Percentiles rank a stretch among this genome's conserved stretches.
Evolutionary conservation across 352 stramenopile species (phyloP).

Genomic region (Phytophthora kernoviae): DNA sequence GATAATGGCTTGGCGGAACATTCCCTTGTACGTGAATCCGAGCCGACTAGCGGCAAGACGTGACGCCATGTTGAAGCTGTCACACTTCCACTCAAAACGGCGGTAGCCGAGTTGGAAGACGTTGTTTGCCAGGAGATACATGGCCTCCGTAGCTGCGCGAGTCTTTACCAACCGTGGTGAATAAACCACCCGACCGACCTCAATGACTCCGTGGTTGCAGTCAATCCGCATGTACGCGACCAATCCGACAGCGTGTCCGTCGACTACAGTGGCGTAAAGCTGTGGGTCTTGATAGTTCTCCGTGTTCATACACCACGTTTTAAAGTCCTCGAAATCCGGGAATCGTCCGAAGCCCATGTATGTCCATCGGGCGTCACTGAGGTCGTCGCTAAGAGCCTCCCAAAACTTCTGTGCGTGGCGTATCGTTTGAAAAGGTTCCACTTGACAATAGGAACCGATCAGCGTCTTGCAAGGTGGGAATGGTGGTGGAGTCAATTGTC

Average conservation of each 20-base stretch:
- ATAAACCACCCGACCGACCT: slow-evolving; percentile 15
- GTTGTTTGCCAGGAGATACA: slow-evolving; percentile 23
- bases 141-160: slow-evolving; percentile 10
- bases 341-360: slow-evolving; percentile 28
- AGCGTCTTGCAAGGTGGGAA: slow-evolving; percentile 16
- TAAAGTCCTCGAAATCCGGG: slow-evolving; percentile 12
- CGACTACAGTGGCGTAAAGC: slow-evolving; percentile 21
- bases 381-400: slow-evolving; percentile 17
- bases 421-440: slow-evolving; percentile 15
- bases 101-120: slow-evolving; percentile 1
- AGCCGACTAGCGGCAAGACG: neutral
- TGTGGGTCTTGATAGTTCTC: slow-evolving; percentile 9
- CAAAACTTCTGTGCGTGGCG: slow-evolving; percentile 18
- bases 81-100: slow-evolving; percentile 6
- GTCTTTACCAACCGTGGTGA: slow-evolving; percentile 8
- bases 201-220: slow-evolving; percentile 16
- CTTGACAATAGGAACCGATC: slow-evolving; percentile 15
- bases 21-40: slow-evolving; percentile 4
- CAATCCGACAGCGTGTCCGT: slow-evolving; percentile 13
- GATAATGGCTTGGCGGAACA: slow-evolving; percentile 6
- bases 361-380: slow-evolving; percentile 16
- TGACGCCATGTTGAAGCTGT: slow-evolving; percentile 4
- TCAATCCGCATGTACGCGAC: slow-evolving; percentile 25
- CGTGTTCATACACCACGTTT: slow-evolving; percentile 7
- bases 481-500: slow-evolving; percentile 12